Evolutionary conservation across 169 alveolate species (phyloP).

Genomic region (Theileria annulata): DNA sequence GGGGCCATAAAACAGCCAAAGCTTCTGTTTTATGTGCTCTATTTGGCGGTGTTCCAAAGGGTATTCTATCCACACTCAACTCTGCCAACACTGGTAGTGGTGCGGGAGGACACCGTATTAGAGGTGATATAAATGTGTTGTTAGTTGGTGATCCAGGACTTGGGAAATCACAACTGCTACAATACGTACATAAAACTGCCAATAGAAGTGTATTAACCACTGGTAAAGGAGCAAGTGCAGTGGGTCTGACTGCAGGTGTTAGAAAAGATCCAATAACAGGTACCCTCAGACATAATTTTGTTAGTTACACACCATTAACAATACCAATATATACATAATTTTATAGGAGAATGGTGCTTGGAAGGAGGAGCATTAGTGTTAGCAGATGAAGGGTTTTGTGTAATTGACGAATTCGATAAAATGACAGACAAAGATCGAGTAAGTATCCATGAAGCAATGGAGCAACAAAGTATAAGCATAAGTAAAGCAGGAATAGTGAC

Average conservation of each 20-base stretch:
- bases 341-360: constrained; percentile 96
- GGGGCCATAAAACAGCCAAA: constrained; percentile 94
- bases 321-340: too few relatives aligned
- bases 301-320: too few relatives aligned
- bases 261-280: constrained; percentile 90
- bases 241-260: constrained; percentile 98
- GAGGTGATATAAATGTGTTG: constrained; percentile 96
- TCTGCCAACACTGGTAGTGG: neutral
- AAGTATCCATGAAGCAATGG: constrained; percentile 99
- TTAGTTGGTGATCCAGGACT: constrained; percentile 97
- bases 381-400: constrained; percentile 99
- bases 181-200: constrained; percentile 95
- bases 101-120: constrained; percentile 90
- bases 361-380: constrained; percentile 99
- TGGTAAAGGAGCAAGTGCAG: constrained; percentile 99
- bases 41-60: constrained; percentile 91
- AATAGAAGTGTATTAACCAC: constrained; percentile 96
- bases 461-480: constrained; percentile 98
- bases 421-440: constrained; percentile 99
- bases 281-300: neutral
- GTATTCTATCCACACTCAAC: constrained; percentile 12
- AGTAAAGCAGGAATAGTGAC: constrained; percentile 99
- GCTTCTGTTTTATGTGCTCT: constrained; percentile 90
- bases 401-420: constrained; percentile 99
- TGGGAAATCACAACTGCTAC: constrained; percentile 98